Percentiles rank a stretch among this genome's conserved stretches.
phyloP scores from a whole-genome alignment of 495 filamentous ascomycete genomes.

The Lepidopterella palustris region DNA sequence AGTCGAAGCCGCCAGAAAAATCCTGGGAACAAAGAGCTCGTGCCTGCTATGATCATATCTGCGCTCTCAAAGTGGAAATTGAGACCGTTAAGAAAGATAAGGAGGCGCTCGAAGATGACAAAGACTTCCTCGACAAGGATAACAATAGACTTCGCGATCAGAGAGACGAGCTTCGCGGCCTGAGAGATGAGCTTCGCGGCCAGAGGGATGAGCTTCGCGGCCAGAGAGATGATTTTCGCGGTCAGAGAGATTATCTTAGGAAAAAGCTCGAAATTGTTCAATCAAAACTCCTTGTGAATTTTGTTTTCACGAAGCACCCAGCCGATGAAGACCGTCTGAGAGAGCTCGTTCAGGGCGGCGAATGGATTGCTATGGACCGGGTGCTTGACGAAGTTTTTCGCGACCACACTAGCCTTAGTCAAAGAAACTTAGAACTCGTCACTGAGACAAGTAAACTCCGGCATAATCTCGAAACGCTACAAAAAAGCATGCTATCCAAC shows the following conservation, averaged over 20 bases:
- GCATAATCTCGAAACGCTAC: constrained; percentile 1
- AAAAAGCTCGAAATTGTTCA: background rate
- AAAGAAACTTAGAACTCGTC: background rate
- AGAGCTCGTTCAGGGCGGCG: background rate
- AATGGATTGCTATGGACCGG: background rate
- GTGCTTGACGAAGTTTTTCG: background rate
- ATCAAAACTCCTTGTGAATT: background rate
- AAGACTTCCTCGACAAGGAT: background rate
- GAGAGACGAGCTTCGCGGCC: background rate
- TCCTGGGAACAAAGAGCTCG: too few relatives aligned
- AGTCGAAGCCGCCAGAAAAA: too few relatives aligned
- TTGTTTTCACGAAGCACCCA: background rate
- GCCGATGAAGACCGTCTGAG: background rate
- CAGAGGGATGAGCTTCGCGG: background rate
- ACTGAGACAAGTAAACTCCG: background rate
- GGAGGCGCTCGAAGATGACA: background rate
- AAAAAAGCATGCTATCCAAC: constrained; percentile 5
- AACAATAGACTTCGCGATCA: background rate
- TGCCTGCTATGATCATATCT: too few relatives aligned
- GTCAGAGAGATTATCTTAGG: background rate
- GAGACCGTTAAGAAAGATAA: background rate
- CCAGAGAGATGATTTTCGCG: background rate
- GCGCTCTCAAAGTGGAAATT: too few relatives aligned
- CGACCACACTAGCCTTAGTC: background rate
- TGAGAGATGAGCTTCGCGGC: background rate